Conservation (phyloP, 2,329 filamentous ascomycete genomes). For the Fusarium liriodendri region DNA sequence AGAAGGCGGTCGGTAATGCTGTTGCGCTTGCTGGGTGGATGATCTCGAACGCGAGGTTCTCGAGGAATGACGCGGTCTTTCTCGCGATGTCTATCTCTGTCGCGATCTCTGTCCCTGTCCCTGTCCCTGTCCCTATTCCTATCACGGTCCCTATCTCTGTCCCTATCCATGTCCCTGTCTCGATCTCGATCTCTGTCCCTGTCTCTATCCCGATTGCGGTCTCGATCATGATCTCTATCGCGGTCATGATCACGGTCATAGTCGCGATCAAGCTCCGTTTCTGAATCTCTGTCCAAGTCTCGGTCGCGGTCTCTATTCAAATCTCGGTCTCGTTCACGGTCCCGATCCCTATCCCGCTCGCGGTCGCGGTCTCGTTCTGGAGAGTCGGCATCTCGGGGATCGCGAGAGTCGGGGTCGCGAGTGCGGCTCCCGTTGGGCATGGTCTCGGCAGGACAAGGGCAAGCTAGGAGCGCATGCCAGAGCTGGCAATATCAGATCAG, state of each 20-base stretch:
- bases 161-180: neutral
- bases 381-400: slow-evolving; percentile 38
- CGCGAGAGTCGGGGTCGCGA: slow-evolving; percentile 38
- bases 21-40: slow-evolving; percentile 51
- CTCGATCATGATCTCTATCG: slow-evolving; percentile 9
- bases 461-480: slow-evolving; percentile 35
- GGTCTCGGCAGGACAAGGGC: slow-evolving; percentile 19
- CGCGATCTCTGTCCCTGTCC: slow-evolving; percentile 16
- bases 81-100: slow-evolving; percentile 42
- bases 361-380: slow-evolving; percentile 20
- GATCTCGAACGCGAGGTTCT: slow-evolving; percentile 28
- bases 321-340: slow-evolving; percentile 8
- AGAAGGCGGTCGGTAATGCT: slow-evolving; percentile 56
- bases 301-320: slow-evolving; percentile 20
- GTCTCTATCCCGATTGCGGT: slow-evolving; percentile 5
- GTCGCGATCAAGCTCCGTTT: slow-evolving; percentile 8
- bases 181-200: neutral
- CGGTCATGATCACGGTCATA: slow-evolving; percentile 7
- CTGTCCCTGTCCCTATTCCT: slow-evolving; percentile 1
- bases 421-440: slow-evolving; percentile 39
- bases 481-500: neutral
- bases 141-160: slow-evolving; percentile 3
- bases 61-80: slow-evolving; percentile 17
- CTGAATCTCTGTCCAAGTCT: slow-evolving; percentile 12
- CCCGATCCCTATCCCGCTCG: neutral